phyloP scores from a whole-genome alignment of 371 early-diverging fungal species.

The Syncephalis fuscata region DNA sequence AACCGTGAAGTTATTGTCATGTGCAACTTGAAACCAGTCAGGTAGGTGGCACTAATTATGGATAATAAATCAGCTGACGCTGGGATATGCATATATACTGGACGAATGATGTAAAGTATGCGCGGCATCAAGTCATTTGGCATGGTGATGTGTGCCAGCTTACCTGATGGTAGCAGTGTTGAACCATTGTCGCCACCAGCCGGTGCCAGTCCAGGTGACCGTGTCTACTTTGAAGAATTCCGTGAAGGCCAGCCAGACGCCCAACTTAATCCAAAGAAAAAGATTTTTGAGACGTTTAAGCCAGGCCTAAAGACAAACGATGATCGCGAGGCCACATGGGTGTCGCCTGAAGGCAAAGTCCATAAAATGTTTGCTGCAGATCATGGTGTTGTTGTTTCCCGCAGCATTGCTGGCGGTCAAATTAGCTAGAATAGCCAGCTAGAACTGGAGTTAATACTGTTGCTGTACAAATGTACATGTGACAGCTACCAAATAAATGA shows the following conservation, averaged over 20 bases:
- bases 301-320: constrained; percentile 77
- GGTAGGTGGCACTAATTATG: constrained; percentile 6
- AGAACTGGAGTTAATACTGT: no score
- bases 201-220: constrained; percentile 76
- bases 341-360: constrained; percentile 37
- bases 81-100: no score
- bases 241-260: constrained; percentile 67
- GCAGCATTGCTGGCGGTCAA: no score
- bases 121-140: constrained; percentile 87
- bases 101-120: constrained; percentile 33
- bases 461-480: no score
- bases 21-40: constrained; percentile 88
- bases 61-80: not conserved
- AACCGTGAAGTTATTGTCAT: constrained; percentile 41
- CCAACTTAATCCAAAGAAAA: constrained; percentile 91
- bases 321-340: constrained; percentile 60
- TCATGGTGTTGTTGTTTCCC: no score
- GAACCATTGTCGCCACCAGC: constrained; percentile 82
- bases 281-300: constrained; percentile 92
- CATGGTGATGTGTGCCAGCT: constrained; percentile 88
- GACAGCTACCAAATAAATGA: no score
- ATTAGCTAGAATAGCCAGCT: no score
- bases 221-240: constrained; percentile 78
- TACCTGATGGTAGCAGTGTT: constrained; percentile 67
- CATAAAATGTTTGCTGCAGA: constrained; percentile 18